Evolutionary conservation across 2,329 filamentous ascomycete genomes (phyloP), one percentile per base, ranked within the genome.

Genomic region (Aureobasidium mangrovei): DNA sequence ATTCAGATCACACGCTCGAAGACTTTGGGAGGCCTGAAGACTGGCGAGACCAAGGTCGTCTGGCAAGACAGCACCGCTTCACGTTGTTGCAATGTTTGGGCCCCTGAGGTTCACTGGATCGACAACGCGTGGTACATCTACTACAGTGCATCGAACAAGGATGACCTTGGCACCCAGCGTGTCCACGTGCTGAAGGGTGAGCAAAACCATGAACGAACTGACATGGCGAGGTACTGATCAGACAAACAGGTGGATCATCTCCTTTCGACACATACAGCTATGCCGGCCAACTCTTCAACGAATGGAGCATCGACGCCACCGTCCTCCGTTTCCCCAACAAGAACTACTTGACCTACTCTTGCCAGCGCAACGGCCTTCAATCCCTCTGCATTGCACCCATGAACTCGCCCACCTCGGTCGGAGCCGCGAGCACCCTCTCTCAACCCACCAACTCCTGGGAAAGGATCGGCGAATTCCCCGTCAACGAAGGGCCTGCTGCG

Each of bases 21-120:
- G 7, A 82, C 78, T 0, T 65, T 83, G 4, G 72, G 75, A 32
- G 78, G 77, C 0, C 64, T 83, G n/a, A 79, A 80, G 67, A 76
- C 71, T 0, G 77, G 73, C 0, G 69, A 74, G 36, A 74, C 71
- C 24, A 79, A 77, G 58, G 65, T 63, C 2, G 75, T 82, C 29
- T 82, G 76, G 67, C 29, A 46, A 35, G 75, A 77, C 54, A 66
- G 64, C 4, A 73, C 72, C 12, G 61, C 77, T 1, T 67, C 67
- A 3, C 69, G 76, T 12, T 77, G 75, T 64, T 77, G 76, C 63
- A 80, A 79, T 53, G 73, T 82, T 36, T 82, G 79, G 79, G 78
- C 79, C 0, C 79, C 78, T 0, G 78, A 81, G 59, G 66, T 80
- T 0, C 78, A 80, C 60, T 74, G 74, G 54, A 61, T 80, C 6